phyloP scores from a whole-genome alignment of 768 basidiomycete species.

The Psilocybe subaeruginosa region DNA sequence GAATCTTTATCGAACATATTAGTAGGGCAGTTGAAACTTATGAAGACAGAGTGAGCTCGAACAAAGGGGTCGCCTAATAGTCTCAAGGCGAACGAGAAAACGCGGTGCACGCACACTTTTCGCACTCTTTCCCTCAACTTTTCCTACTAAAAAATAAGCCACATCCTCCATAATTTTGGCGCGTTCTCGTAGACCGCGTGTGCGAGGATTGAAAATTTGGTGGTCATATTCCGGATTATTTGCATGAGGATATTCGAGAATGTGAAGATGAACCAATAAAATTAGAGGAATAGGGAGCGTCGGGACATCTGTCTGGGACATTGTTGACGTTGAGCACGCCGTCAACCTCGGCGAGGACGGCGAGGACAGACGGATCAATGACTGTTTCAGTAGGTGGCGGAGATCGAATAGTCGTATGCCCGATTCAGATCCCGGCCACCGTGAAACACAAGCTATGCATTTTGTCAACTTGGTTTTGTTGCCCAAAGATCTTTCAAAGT shows the following conservation, averaged over 20 bases:
- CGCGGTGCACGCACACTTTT: constrained; percentile 25
- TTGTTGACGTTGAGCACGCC: neutral
- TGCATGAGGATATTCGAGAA: constrained; percentile 50
- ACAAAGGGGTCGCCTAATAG: neutral
- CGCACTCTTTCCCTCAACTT: constrained; percentile 41
- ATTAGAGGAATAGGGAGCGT: constrained; percentile 45
- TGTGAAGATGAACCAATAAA: constrained; percentile 55
- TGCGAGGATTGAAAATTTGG: constrained; percentile 45
- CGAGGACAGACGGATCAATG: too few relatives aligned
- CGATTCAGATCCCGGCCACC: too few relatives aligned
- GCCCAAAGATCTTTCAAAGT: too few relatives aligned
- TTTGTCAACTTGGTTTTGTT: too few relatives aligned
- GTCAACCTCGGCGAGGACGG: too few relatives aligned
- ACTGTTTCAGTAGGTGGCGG: too few relatives aligned
- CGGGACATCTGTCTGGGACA: neutral
- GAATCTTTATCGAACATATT: constrained; percentile 32
- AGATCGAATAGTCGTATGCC: too few relatives aligned
- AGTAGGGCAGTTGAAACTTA: neutral
- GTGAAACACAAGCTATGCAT: too few relatives aligned
- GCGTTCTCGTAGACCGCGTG: constrained; percentile 52
- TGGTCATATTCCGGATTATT: constrained; percentile 54
- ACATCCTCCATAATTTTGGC: constrained; percentile 56
- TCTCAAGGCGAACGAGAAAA: neutral
- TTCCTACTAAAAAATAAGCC: constrained; percentile 49
- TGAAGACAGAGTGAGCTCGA: too few relatives aligned